Evolutionary conservation across 1,284 basidiomycete species (phyloP).

Genomic region (Ceratorhiza oryzae-sativae): DNA sequence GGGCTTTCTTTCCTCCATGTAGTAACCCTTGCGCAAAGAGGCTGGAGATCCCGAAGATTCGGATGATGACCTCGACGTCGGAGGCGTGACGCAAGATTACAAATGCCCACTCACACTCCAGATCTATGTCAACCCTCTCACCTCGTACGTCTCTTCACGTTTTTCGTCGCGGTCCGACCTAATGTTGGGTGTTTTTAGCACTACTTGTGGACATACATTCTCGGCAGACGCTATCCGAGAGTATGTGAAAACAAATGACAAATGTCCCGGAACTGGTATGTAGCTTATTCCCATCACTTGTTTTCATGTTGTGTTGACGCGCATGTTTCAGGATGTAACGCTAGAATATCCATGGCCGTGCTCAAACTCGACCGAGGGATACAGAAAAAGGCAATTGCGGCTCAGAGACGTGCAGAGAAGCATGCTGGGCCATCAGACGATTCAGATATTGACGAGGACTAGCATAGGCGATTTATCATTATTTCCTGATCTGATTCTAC

Average conservation of each 20-base stretch:
- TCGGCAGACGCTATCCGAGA: slow-evolving; percentile 66
- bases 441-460: slow-evolving; percentile 42
- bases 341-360: slow-evolving; percentile 60
- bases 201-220: slow-evolving; percentile 74
- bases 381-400: slow-evolving; percentile 45
- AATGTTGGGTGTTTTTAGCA: slow-evolving; percentile 52
- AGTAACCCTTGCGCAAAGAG: slow-evolving; percentile 54
- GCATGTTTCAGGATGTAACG: slow-evolving; percentile 50
- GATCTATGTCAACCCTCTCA: slow-evolving; percentile 70
- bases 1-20: slow-evolving; percentile 3
- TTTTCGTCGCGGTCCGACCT: neutral
- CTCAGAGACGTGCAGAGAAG: slow-evolving; percentile 36
- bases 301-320: too few species aligned
- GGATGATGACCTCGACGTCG: slow-evolving; percentile 81
- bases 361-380: slow-evolving; percentile 52
- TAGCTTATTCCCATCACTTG: neutral
- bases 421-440: slow-evolving; percentile 37
- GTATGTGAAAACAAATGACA: slow-evolving; percentile 53
- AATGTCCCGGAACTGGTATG: slow-evolving; percentile 75
- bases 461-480: neutral
- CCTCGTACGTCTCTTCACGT: slow-evolving; percentile 63
- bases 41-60: slow-evolving; percentile 73
- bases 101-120: slow-evolving; percentile 79
- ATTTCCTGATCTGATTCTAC: neutral
- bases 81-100: slow-evolving; percentile 80